Percentiles rank a stretch among this genome's conserved stretches.
Evolutionary conservation across 2,329 filamentous ascomycete genomes (phyloP).

Genomic region (Niveomyces coronatus): DNA sequence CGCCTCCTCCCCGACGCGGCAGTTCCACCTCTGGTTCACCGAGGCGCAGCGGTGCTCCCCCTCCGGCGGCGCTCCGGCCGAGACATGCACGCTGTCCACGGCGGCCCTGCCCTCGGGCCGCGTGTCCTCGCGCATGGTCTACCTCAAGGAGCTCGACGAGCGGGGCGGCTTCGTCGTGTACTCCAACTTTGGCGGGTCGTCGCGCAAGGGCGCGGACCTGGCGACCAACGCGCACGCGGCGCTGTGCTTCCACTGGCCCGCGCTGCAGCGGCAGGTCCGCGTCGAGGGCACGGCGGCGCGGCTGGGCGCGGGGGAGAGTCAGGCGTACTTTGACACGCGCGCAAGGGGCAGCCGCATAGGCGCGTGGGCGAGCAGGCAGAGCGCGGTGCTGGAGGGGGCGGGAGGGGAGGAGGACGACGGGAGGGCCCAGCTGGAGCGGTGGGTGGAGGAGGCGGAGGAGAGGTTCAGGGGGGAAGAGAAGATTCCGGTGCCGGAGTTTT

Average conservation of each 20-base stretch:
- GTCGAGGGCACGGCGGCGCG: slow-evolving; percentile 71
- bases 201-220: slow-evolving; percentile 57
- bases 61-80: slow-evolving; percentile 48
- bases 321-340: slow-evolving; percentile 54
- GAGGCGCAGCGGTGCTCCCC: too few relatives aligned
- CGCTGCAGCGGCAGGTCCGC: slow-evolving; percentile 78
- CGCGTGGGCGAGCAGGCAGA: slow-evolving; percentile 90
- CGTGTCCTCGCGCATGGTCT: slow-evolving; percentile 78
- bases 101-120: slow-evolving; percentile 73
- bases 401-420: slow-evolving; percentile 46
- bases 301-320: slow-evolving; percentile 59
- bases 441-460: slow-evolving; percentile 67
- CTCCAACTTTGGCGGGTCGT: slow-evolving; percentile 83
- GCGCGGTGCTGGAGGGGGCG: slow-evolving; percentile 52
- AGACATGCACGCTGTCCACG: slow-evolving; percentile 82
- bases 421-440: slow-evolving; percentile 61
- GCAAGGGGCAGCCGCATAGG: slow-evolving; percentile 77
- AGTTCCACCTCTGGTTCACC: slow-evolving; percentile 87
- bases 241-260: slow-evolving; percentile 85
- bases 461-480: slow-evolving; percentile 64
- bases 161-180: slow-evolving; percentile 84
- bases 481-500: slow-evolving; percentile 87
- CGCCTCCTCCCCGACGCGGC: slow-evolving; percentile 54
- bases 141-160: slow-evolving; percentile 85
- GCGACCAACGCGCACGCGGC: slow-evolving; percentile 65